Evolutionary conservation across 202 grass and related monocot genomes (phyloP), one percentile per base, ranked within the genome.

Genomic region (Digitaria exilis): DNA sequence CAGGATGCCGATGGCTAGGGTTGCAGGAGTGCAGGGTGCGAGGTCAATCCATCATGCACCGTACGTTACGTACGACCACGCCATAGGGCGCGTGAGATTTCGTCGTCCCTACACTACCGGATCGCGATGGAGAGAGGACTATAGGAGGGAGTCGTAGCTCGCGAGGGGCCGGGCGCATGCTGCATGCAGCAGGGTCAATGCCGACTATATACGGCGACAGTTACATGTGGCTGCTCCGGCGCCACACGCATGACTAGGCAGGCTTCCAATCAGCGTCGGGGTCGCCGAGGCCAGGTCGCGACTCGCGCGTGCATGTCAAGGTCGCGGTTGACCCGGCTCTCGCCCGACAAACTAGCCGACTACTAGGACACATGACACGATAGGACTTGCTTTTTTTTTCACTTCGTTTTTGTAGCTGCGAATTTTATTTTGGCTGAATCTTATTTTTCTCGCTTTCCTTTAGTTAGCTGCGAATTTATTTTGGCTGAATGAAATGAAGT

Each of bases 321-420:
- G 54, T 83, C 60, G 68, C 41, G 49, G 59, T 74, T 84, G 76
- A 57, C 65, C 9, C 3, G 5, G 49, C 49, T 18, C 50, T 3
- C n/a, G n/a, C 39, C 39, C 26, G 86, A 72, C 28, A 78, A 66
- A 62, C 15, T 18, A 46, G 86, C 65, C 67, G 86, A 88, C 80
- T 73, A 65, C 1, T 7, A 39, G 37, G 6, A 39, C 37, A 39
- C 37, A 39, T 39, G 37, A 9, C 37, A 39, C 37, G 37, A 39
- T 5, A 39, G 37, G 5, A 3, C 35, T n/a, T n/a, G n/a, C 35
- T 39, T 2, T 39, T 9, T 39, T 39, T 39, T 39, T 37, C 35
- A 5, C 35, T 37, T 4, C 37, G 37, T 9, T 39, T 49, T 5
- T 13, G 11, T 45, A 45, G 43, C 11, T 15, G 12, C 44, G 44